Percentiles rank a stretch among this genome's conserved stretches.
phyloP scores from a whole-genome alignment of 371 early-diverging fungal genomes.

The Mucor sp. region DNA sequence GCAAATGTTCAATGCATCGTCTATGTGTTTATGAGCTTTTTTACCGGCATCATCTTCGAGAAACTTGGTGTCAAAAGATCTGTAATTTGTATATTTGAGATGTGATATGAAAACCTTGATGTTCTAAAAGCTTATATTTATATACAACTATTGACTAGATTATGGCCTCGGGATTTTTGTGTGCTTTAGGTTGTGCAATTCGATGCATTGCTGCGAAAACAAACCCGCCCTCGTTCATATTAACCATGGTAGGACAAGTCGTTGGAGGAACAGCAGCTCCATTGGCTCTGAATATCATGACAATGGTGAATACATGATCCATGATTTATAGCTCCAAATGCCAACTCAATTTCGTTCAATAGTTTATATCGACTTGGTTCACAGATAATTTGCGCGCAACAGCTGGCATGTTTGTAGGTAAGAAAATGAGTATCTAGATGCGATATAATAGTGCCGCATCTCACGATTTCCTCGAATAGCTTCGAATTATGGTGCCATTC shows the following conservation, averaged over 20 bases:
- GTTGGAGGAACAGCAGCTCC: slow-evolving; percentile 59
- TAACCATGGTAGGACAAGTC: slow-evolving; percentile 58
- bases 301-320: slow-evolving; percentile 28
- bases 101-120: neutral
- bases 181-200: slow-evolving; percentile 53
- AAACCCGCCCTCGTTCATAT: slow-evolving; percentile 31
- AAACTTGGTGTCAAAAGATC: slow-evolving; percentile 35
- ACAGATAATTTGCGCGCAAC: slow-evolving; percentile 63
- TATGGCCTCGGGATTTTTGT: slow-evolving; percentile 49
- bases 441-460: neutral
- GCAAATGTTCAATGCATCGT: slow-evolving; percentile 35
- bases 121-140: neutral
- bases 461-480: slow-evolving; percentile 7
- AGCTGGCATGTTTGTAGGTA: slow-evolving; percentile 61
- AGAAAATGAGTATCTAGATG: neutral
- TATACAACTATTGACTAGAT: slow-evolving; percentile 23
- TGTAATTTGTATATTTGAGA: slow-evolving; percentile 19
- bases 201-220: slow-evolving; percentile 47
- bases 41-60: slow-evolving; percentile 39
- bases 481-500: slow-evolving; percentile 55
- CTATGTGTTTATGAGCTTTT: slow-evolving; percentile 34
- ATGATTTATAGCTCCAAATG: neutral
- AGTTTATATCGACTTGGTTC: slow-evolving; percentile 70
- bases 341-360: slow-evolving; percentile 1
- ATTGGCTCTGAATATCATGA: slow-evolving; percentile 59